Percentiles rank a stretch among this genome's conserved stretches.
phyloP scores from a whole-genome alignment of 202 grass and related monocot genomes.

The Dendrocalamus latiflorus region DNA sequence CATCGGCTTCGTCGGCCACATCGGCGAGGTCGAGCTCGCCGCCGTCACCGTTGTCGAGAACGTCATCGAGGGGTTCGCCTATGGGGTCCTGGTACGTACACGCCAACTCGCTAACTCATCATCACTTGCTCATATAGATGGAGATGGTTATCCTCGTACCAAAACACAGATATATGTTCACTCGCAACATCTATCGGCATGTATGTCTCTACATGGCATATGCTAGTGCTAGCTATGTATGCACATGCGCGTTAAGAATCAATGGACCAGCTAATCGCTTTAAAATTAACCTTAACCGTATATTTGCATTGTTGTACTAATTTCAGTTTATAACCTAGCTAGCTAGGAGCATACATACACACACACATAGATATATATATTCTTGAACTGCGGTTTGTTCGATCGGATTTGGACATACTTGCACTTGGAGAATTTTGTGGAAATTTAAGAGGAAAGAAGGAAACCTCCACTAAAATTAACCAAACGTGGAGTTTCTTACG shows the following conservation, averaged over 20 bases:
- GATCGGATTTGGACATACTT: background rate
- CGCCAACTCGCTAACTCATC: background rate
- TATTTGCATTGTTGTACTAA: background rate
- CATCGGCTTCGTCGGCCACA: no score
- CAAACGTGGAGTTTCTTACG: no score
- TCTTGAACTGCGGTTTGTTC: background rate
- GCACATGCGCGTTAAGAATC: background rate
- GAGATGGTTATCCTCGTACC: background rate
- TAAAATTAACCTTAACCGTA: background rate
- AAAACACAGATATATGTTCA: background rate
- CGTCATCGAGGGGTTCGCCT: conserved; percentile 77
- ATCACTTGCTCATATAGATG: background rate
- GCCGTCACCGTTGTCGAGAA: no score
- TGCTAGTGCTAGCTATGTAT: background rate
- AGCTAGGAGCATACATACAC: background rate
- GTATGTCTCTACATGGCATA: background rate
- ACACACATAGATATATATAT: no score
- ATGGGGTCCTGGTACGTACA: conserved; percentile 58
- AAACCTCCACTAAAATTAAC: background rate
- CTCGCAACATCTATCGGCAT: background rate
- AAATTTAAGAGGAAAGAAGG: background rate
- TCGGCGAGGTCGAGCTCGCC: no score
- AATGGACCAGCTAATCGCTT: background rate
- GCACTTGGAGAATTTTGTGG: background rate
- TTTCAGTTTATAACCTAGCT: background rate